phyloP scores from a whole-genome alignment of 1,284 basidiomycete species.

The Ganoderma boninense region DNA sequence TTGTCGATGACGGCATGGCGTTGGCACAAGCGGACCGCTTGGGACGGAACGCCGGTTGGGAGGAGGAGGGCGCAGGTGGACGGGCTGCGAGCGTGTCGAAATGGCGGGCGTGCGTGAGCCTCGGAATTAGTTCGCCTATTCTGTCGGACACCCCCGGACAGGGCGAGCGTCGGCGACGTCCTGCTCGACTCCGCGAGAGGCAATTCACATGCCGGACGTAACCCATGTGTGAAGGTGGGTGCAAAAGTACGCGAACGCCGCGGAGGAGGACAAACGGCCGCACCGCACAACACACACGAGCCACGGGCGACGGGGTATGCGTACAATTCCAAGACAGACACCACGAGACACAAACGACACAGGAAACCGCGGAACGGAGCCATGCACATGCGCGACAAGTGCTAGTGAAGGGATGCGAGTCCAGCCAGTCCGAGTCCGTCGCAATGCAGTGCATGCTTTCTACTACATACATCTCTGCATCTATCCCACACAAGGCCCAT shows the following conservation, averaged over 20 bases:
- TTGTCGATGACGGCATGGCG: conserved; percentile 5
- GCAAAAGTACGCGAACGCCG: conserved; percentile 11
- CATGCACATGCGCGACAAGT: conserved; percentile 2
- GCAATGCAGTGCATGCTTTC: conserved; percentile 6
- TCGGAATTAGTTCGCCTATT: conserved; percentile 12
- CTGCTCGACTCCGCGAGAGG: conserved; percentile 1
- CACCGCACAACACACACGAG: conserved; percentile 1
- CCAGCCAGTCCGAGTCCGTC: conserved; percentile 13
- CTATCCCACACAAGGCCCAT: conserved; percentile 12
- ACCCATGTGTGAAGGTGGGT: conserved; percentile 5
- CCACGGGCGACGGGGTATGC: conserved; percentile 9
- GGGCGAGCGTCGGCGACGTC: conserved; percentile 3
- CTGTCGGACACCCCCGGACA: neutral
- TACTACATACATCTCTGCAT: conserved; percentile 9
- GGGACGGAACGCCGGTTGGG: conserved; percentile 6
- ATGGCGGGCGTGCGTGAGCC: neutral
- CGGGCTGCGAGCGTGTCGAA: neutral
- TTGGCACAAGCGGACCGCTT: conserved; percentile 6
- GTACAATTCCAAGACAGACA: conserved; percentile 7
- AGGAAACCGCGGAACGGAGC: neutral
- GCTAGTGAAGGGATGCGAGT: neutral
- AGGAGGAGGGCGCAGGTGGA: too few relatives aligned
- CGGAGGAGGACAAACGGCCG: conserved; percentile 11
- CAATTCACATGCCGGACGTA: conserved; percentile 16
- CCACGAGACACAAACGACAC: conserved; percentile 5